Percentiles rank a stretch among this genome's conserved stretches.
phyloP scores from a whole-genome alignment of 352 stramenopile genomes.

The Pythium utonaiense region DNA sequence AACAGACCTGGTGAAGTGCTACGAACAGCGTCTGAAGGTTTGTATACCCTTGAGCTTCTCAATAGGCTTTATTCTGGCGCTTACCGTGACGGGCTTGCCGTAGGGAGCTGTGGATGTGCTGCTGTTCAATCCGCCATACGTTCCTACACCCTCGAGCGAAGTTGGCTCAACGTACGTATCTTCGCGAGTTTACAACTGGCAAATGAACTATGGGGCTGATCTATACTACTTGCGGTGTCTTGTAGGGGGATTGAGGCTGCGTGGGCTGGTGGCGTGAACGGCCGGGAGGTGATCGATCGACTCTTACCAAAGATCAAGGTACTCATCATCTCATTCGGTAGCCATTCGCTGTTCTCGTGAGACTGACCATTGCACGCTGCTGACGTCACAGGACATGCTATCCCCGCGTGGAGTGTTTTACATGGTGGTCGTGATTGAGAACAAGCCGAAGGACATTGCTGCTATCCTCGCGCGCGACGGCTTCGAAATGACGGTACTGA shows the following conservation, averaged over 20 bases:
- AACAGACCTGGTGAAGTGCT: constrained; percentile 82
- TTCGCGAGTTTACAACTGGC: not conserved
- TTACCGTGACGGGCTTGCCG: not conserved
- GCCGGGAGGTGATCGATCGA: constrained; percentile 94
- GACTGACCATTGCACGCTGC: too few relatives aligned
- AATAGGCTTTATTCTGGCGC: too few relatives aligned
- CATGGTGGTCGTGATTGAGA: constrained; percentile 97
- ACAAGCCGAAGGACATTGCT: constrained; percentile 93
- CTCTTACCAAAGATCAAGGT: constrained; percentile 90
- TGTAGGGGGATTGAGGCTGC: constrained; percentile 92
- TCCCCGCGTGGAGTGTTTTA: constrained; percentile 91
- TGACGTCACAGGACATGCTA: constrained; percentile 68
- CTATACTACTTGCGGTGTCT: not conserved
- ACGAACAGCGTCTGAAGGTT: constrained; percentile 53
- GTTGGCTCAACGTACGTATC: constrained; percentile 82
- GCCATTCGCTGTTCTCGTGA: too few relatives aligned
- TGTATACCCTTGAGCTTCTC: not conserved
- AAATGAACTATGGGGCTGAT: too few relatives aligned
- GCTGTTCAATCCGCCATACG: constrained; percentile 99
- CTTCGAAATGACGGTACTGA: constrained; percentile 60
- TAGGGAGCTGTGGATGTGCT: constrained; percentile 89
- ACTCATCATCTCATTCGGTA: not conserved
- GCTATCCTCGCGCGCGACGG: constrained; percentile 59
- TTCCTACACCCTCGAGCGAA: constrained; percentile 95
- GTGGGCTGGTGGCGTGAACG: constrained; percentile 94